Evolutionary conservation across 768 basidiomycete species (phyloP).

Genomic region (Pholiota molesta): DNA sequence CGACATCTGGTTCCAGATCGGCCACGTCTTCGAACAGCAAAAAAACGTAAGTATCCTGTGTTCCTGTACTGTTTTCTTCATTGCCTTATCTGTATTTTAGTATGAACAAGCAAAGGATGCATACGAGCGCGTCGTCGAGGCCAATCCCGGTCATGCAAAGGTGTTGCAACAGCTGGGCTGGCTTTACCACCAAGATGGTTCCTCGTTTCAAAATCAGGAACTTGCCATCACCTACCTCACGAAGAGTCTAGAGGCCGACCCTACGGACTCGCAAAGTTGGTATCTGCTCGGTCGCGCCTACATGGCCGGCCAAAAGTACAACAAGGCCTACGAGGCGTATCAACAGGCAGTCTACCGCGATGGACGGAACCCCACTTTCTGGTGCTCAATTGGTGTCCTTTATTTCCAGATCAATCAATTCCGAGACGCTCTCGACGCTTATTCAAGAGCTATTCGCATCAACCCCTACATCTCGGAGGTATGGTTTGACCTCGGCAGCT

Average conservation of each 20-base stretch:
- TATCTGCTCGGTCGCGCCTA: constrained; percentile 97
- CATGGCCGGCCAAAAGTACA: constrained; percentile 98
- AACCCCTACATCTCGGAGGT: constrained; percentile 97
- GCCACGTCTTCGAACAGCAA: constrained; percentile 97
- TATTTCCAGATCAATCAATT: constrained; percentile 99
- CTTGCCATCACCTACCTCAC: constrained; percentile 92
- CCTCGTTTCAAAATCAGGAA: constrained; percentile 95
- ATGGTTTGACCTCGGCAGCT: constrained; percentile 95
- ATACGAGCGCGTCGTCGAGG: constrained; percentile 91
- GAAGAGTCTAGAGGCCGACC: constrained; percentile 93
- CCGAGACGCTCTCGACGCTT: constrained; percentile 97
- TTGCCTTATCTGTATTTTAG: constrained; percentile 42
- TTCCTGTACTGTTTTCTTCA: constrained; percentile 2
- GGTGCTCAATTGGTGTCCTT: constrained; percentile 98
- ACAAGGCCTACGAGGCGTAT: constrained; percentile 99
- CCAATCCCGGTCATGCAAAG: constrained; percentile 94
- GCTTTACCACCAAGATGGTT: constrained; percentile 95
- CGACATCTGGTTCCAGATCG: constrained; percentile 99
- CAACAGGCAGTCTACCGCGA: constrained; percentile 99
- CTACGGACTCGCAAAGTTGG: constrained; percentile 97
- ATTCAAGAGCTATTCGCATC: constrained; percentile 97
- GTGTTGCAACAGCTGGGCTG: constrained; percentile 98
- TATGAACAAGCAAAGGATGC: constrained; percentile 90
- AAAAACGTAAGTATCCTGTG: constrained; percentile 73
- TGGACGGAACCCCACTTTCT: constrained; percentile 98